Percentiles rank a stretch among this genome's conserved stretches.
These are phyloP conservation scores for Colletotrichum sp. DNA, from an alignment of 2,329 filamentous ascomycete genomes.

Conservation along the genomic window DNA sequence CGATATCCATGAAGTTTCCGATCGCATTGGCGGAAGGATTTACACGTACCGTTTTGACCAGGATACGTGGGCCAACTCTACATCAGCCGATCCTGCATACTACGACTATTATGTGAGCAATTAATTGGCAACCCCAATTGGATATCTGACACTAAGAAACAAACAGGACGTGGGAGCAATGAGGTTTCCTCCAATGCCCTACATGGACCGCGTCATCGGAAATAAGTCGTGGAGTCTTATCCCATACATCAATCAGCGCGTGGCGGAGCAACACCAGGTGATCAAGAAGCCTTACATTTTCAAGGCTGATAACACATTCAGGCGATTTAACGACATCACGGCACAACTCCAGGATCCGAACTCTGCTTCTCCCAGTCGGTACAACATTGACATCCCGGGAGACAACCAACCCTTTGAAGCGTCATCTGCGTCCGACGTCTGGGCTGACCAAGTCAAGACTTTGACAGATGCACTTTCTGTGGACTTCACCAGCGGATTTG, in stretches of 20 bases:
- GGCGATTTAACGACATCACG: constrained; percentile 22
- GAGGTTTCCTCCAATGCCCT: constrained; percentile 40
- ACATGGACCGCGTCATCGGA: constrained; percentile 31
- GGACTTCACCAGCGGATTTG: constrained; percentile 23
- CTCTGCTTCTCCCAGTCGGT: constrained; percentile 10
- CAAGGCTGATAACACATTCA: constrained; percentile 24
- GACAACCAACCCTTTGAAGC: constrained; percentile 21
- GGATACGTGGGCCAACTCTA: constrained; percentile 23
- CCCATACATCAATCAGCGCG: constrained; percentile 24
- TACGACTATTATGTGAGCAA: constrained; percentile 36
- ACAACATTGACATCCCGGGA: constrained; percentile 18
- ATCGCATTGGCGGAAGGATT: constrained; percentile 39
- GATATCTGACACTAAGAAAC: neutral
- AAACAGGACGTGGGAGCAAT: constrained; percentile 43
- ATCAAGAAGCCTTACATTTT: constrained; percentile 25
- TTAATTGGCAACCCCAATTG: rapidly evolving
- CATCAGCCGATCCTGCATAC: constrained; percentile 20
- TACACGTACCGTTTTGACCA: constrained; percentile 38
- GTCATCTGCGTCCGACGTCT: constrained; percentile 6
- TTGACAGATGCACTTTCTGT: constrained; percentile 14
- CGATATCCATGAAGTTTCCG: constrained; percentile 40
- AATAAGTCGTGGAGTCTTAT: constrained; percentile 24
- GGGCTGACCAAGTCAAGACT: constrained; percentile 5
- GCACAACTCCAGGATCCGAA: constrained; percentile 1
- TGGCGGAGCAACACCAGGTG: constrained; percentile 17